Evolutionary conservation across 2,329 filamentous ascomycete genomes (phyloP), one percentile per base, ranked within the genome.

Genomic region (Epichloe elymi): DNA sequence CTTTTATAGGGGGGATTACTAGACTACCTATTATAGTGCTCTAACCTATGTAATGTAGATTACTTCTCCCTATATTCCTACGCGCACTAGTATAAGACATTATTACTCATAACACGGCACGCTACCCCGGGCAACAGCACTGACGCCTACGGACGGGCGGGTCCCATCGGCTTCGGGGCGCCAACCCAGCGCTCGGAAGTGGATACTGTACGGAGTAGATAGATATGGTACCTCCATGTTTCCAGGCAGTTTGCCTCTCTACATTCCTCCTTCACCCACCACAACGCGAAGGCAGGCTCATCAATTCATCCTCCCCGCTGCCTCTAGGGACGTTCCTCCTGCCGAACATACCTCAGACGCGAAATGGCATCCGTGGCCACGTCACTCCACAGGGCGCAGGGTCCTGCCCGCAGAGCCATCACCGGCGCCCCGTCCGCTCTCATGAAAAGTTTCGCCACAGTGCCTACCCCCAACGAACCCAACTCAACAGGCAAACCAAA

Each of bases 401-500:
- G 62, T 48, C 72, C 72, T 49, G 61, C 74, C 17, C 67, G 71
- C 51, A 65, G 66, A 54, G 70, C 65, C 35, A 58, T 75, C 35
- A 58, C 61, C 53, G 58, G 62, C 50, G 56, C 67, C 33, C 55
- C 66, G 41, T 58, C 59, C 10, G 51, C 39, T 12, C 19, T 59
- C 46, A 49, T 63, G 54, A 68, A 55, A 55, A 59, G 65, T 43
- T 72, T 74, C 58, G 74, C 74, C 63, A 76, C 74, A 53, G 65
- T 74, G 54, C 72, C 66, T 54, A 58, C 61, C 50, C 51, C 63
- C 57, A 56, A 57, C 57, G 59, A 62, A 46, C 33, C 60, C 44
- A 56, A 53, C 48, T 53, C 60, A 48, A 38, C 50, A 48, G 30
- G 53, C 51, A 56, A 59, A 42, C 54, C 63, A 41, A 62, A 57